Conservation (phyloP, 305 asterid genomes). For the Salvia sclarea region DNA sequence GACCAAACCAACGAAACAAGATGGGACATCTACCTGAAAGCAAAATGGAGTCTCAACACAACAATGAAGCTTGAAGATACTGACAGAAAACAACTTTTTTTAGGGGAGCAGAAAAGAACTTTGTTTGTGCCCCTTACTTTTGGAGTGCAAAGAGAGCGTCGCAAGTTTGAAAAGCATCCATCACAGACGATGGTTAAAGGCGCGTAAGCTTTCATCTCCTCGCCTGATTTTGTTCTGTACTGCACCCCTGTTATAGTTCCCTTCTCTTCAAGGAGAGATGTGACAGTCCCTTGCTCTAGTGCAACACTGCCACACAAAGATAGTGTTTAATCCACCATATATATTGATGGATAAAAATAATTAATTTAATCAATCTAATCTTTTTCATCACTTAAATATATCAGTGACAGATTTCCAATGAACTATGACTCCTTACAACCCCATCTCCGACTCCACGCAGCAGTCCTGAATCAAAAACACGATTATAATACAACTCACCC, state of each 20-base stretch:
- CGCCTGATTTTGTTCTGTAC: constrained; percentile 67
- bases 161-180: constrained; percentile 86
- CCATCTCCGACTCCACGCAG: no score
- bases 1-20: constrained; percentile 85
- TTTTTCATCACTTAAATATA: not conserved
- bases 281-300: constrained; percentile 86
- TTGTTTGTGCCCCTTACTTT: constrained; percentile 43
- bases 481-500: no score
- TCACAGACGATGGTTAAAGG: constrained; percentile 88
- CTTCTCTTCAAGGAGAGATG: constrained; percentile 76
- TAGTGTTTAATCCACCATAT: no score
- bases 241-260: constrained; percentile 78
- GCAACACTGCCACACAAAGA: constrained; percentile 52
- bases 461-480: no score
- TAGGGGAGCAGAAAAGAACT: no score
- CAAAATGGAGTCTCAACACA: constrained; percentile 14
- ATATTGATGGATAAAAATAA: no score
- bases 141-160: constrained; percentile 79
- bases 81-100: constrained; percentile 6
- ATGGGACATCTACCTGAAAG: constrained; percentile 80
- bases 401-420: not conserved
- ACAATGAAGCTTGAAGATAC: not conserved
- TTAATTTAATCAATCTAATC: no score
- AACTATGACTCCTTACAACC: no score
- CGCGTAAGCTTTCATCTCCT: constrained; percentile 67